Percentiles rank a stretch among this genome's conserved stretches.
These are phyloP conservation scores for Mortierella antarctica DNA, from an alignment of 192 early-diverging fungal species.

Conservation along the genomic window DNA sequence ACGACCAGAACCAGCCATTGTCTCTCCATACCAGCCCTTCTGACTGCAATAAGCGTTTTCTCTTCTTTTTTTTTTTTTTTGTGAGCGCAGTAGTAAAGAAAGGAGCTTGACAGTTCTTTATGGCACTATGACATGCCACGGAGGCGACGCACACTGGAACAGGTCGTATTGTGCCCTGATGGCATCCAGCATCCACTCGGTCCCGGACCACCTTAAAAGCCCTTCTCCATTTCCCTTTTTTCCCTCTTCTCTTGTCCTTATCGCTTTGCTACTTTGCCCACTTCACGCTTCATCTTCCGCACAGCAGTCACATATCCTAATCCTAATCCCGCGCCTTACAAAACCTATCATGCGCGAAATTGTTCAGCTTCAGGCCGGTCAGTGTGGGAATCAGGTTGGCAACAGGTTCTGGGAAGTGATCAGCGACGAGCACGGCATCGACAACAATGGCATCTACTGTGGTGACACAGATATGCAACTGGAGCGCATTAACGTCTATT, in stretches of 20 bases:
- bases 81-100: too few relatives aligned
- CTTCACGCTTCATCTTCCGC: not conserved
- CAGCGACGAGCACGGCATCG: conserved; percentile 90
- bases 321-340: too few relatives aligned
- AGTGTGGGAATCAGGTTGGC: conserved; percentile 96
- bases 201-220: not conserved
- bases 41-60: too few relatives aligned
- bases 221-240: too few relatives aligned
- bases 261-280: not conserved
- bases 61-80: too few relatives aligned
- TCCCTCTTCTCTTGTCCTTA: not conserved
- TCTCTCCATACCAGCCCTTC: too few relatives aligned
- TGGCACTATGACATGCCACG: too few relatives aligned
- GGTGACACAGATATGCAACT: conserved; percentile 92
- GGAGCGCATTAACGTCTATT: conserved; percentile 98
- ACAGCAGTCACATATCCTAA: not conserved
- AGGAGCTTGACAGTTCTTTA: too few relatives aligned
- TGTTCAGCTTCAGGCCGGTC: conserved; percentile 94
- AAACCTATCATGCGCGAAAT: conserved; percentile 82
- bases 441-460: conserved; percentile 81
- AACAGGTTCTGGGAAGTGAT: conserved; percentile 97
- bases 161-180: too few relatives aligned
- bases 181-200: too few relatives aligned
- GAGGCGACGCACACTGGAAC: too few relatives aligned
- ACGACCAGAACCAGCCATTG: too few relatives aligned